Percentiles rank a stretch among this genome's conserved stretches.
phyloP scores from a whole-genome alignment of 371 early-diverging fungal genomes.

The Mortierella sp. region DNA sequence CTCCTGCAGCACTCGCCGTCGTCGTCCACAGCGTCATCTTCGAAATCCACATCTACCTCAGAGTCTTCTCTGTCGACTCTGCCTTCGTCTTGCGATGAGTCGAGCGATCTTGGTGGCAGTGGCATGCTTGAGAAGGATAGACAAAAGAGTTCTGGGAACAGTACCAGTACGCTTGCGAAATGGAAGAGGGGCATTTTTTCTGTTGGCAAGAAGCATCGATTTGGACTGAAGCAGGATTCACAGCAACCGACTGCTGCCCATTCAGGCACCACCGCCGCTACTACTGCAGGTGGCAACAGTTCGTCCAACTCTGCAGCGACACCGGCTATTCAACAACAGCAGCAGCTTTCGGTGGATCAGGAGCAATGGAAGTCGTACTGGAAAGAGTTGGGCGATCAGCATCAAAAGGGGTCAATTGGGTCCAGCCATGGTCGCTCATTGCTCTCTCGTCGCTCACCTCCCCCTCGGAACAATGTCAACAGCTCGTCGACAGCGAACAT shows the following conservation, averaged over 20 bases:
- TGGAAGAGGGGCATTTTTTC: conserved; percentile 14
- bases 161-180: conserved; percentile 12
- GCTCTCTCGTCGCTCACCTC: background rate
- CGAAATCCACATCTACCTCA: background rate
- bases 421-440: background rate
- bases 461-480: background rate
- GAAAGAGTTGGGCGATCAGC: background rate
- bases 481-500: background rate
- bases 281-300: background rate
- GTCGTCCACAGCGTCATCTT: background rate
- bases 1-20: background rate
- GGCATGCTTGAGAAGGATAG: too few species aligned
- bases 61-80: background rate
- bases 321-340: background rate
- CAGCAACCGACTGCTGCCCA: background rate
- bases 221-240: background rate
- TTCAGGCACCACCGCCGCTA: background rate
- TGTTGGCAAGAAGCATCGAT: background rate
- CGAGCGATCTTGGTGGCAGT: background rate
- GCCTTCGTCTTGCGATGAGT: background rate
- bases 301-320: background rate
- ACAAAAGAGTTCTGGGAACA: too few species aligned
- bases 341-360: background rate
- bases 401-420: background rate
- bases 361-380: background rate